These are phyloP conservation scores for Penicillium sp. DNA, from an alignment of 2,329 filamentous ascomycete species.

Conservation along the genomic window DNA sequence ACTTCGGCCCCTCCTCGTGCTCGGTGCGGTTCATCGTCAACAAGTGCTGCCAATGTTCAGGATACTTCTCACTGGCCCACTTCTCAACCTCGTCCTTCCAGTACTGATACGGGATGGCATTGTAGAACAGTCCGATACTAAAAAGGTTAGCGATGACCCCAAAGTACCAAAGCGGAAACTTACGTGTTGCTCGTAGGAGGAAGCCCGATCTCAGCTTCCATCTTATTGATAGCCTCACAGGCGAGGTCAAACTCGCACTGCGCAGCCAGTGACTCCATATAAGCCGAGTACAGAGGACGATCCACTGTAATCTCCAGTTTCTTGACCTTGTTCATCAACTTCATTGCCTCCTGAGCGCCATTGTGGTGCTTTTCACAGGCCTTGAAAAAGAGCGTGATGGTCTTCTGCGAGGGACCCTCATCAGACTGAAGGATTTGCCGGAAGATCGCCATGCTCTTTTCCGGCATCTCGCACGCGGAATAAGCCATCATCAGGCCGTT, in stretches of 20 bases:
- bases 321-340: slow-evolving; percentile 59
- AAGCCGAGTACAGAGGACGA: slow-evolving; percentile 71
- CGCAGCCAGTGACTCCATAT: slow-evolving; percentile 73
- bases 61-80: slow-evolving; percentile 72
- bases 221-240: slow-evolving; percentile 65
- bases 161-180: slow-evolving; percentile 41
- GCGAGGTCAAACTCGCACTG: slow-evolving; percentile 71
- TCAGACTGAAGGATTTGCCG: slow-evolving; percentile 75
- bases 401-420: slow-evolving; percentile 85
- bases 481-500: slow-evolving; percentile 90
- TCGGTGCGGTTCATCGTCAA: slow-evolving; percentile 45
- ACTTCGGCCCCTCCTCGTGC: slow-evolving; percentile 35
- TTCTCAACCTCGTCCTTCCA: slow-evolving; percentile 70
- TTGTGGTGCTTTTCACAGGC: slow-evolving; percentile 65
- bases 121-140: slow-evolving; percentile 75
- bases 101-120: slow-evolving; percentile 66
- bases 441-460: slow-evolving; percentile 77
- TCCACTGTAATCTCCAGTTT: slow-evolving; percentile 79
- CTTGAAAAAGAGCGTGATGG: slow-evolving; percentile 77
- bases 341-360: slow-evolving; percentile 50
- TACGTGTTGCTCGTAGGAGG: slow-evolving; percentile 71
- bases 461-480: slow-evolving; percentile 65
- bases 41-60: slow-evolving; percentile 69
- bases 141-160: slow-evolving; percentile 8
- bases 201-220: slow-evolving; percentile 66